phyloP scores from a whole-genome alignment of 306 rosid genomes.

The Medicago lupulina region DNA sequence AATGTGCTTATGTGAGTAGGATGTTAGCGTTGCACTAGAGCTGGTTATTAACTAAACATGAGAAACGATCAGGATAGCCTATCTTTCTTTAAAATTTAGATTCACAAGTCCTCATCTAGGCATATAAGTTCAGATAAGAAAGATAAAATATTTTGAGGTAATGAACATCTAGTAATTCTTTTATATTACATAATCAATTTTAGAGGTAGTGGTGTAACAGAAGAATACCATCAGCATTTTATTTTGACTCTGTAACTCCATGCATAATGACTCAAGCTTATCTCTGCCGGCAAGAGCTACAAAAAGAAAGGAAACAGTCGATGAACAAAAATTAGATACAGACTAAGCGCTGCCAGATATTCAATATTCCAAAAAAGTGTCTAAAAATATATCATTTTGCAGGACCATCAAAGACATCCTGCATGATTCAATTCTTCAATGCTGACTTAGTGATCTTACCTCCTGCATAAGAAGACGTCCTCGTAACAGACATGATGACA shows the following conservation, averaged over 20 bases:
- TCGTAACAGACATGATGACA: conserved; percentile 78
- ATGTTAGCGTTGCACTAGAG: conserved; percentile 11
- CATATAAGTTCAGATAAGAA: too few relatives aligned
- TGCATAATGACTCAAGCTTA: conserved; percentile 92
- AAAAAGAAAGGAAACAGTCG: conserved; percentile 39
- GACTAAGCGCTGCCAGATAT: conserved; percentile 30
- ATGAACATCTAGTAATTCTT: conserved; percentile 19
- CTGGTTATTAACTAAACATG: conserved; percentile 6
- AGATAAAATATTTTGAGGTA: background rate
- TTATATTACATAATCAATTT: conserved; percentile 32
- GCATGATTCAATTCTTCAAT: conserved; percentile 71
- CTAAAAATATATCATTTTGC: conserved; percentile 13
- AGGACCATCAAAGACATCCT: too few relatives aligned
- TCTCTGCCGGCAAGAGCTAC: conserved; percentile 86
- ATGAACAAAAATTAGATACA: conserved; percentile 31
- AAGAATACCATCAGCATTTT: conserved; percentile 85
- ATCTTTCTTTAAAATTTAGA: background rate
- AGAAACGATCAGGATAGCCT: background rate
- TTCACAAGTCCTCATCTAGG: background rate
- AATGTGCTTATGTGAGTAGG: conserved; percentile 22
- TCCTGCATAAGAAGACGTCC: conserved; percentile 39
- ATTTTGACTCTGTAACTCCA: conserved; percentile 96
- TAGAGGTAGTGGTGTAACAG: conserved; percentile 38
- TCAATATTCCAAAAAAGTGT: conserved; percentile 28
- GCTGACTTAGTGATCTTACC: conserved; percentile 72